These are phyloP conservation scores for Phytophthora gonapodyides DNA, from an alignment of 352 stramenopile species.

Conservation along the genomic window DNA sequence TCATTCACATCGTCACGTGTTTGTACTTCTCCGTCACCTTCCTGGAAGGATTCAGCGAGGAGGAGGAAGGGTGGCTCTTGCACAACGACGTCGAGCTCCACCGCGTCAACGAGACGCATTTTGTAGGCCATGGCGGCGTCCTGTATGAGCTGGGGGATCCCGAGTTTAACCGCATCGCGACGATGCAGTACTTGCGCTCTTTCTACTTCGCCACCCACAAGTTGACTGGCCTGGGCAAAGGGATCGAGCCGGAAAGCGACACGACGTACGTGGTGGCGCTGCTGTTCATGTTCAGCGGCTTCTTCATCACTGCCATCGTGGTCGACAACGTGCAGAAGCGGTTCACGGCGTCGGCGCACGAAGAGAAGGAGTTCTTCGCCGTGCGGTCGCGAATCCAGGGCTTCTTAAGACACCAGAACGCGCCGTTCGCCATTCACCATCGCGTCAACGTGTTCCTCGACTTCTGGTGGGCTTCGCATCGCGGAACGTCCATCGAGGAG, in stretches of 20 bases:
- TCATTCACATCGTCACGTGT: slow-evolving; percentile 42
- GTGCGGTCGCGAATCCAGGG: slow-evolving; percentile 54
- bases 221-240: slow-evolving; percentile 44
- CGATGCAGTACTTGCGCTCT: slow-evolving; percentile 47
- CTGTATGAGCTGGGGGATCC: slow-evolving; percentile 11
- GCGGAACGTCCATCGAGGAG: slow-evolving; percentile 41
- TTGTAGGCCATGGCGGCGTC: slow-evolving; percentile 5
- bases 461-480: slow-evolving; percentile 67
- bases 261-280: slow-evolving; percentile 40
- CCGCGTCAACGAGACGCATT: slow-evolving; percentile 21
- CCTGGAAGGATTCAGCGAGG: slow-evolving; percentile 30
- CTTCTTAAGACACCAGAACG: slow-evolving; percentile 55
- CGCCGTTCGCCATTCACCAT: slow-evolving; percentile 46
- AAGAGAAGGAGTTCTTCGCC: slow-evolving; percentile 65
- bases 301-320: slow-evolving; percentile 56
- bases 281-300: slow-evolving; percentile 51
- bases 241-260: slow-evolving; percentile 44
- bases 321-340: slow-evolving; percentile 62
- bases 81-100: slow-evolving; percentile 32
- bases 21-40: slow-evolving; percentile 44
- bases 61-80: slow-evolving; percentile 34
- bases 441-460: slow-evolving; percentile 63
- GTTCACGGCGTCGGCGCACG: slow-evolving; percentile 52
- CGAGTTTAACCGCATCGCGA: slow-evolving; percentile 16
- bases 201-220: slow-evolving; percentile 49